Evolutionary conservation across 306 rosid genomes (phyloP), one percentile per base, ranked within the genome.

Genomic region (Parietaria judaica): DNA sequence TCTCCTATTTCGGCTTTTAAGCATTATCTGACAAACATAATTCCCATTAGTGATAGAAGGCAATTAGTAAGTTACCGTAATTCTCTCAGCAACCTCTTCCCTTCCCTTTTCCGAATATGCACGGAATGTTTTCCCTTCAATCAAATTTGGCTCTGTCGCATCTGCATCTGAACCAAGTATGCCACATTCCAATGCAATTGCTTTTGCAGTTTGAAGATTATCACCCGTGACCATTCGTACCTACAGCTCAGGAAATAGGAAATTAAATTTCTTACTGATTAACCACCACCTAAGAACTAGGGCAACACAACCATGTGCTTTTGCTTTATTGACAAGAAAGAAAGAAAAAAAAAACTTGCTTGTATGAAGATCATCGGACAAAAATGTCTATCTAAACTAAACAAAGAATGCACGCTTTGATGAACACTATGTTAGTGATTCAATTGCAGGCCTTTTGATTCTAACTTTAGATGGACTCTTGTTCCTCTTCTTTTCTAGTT

Each of bases 161-260:
- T 86, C 80, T 43, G 68, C 75, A 45, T 64, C 70, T 48, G 88
- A 72, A 64, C 17, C 59, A 68, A 91, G 89, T 69, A 91, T 91
- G 68, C 98, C 98, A 73, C 96, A 88, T 77, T 88, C 98, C 72
- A 80, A 14, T 16, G 98, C 92, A 69, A 91, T 88, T 65, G 98
- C 96, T 81, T 70, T 85, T 11, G 98, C 98, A 69, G 98, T 91
- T 71, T 83, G 86, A 45, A 91, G 71, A 59, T 91, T 91, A 72
- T 91, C 98, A 46, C 98, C 98, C 1, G 98, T 91, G 66, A 91
- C 85, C 98, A 88, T 91, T 56, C 86, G 85, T 14, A 91, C 95
- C 98, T 92, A 69, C 39, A 10, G 23, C 47, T 8, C 59, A 67
- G 58, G 60, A 58, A 61, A 31, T 60, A 9, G 48, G 7, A 6